Evolutionary conservation across 495 filamentous ascomycete species (phyloP).

Genomic region (Delitschia confertaspora): DNA sequence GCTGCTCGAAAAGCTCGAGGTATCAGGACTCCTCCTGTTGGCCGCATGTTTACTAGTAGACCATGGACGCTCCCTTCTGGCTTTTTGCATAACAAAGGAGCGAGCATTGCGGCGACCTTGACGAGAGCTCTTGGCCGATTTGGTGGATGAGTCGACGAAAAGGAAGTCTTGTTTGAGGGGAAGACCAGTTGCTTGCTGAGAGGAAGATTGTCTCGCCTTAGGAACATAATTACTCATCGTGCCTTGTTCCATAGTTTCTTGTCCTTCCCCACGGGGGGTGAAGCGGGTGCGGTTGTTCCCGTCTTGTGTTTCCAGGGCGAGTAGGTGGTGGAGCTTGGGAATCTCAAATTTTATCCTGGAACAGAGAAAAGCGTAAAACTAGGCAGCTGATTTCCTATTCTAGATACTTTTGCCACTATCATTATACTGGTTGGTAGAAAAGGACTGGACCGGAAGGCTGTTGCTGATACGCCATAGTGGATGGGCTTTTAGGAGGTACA

Average conservation of each 20-base stretch:
- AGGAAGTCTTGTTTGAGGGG: constrained; percentile 26
- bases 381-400: constrained; percentile 22
- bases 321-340: constrained; percentile 14
- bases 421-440: constrained; percentile 5
- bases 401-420: constrained; percentile 16
- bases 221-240: too few relatives aligned
- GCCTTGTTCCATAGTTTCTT: too few relatives aligned
- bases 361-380: too few relatives aligned
- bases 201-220: too few relatives aligned
- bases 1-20: constrained; percentile 15
- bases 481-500: too few relatives aligned
- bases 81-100: constrained; percentile 32
- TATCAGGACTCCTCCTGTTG: constrained; percentile 26
- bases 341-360: too few relatives aligned
- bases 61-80: constrained; percentile 28
- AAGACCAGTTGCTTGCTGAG: too few relatives aligned
- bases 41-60: constrained; percentile 29
- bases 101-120: constrained; percentile 29
- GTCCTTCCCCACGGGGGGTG: too few relatives aligned
- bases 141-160: constrained; percentile 29
- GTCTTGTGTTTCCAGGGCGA: constrained; percentile 12
- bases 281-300: too few relatives aligned
- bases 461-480: too few relatives aligned
- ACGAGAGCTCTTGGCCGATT: constrained; percentile 26
- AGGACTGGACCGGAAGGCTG: too few relatives aligned